Evolutionary conservation across 805 yeast species (phyloP), one percentile per base, ranked within the genome.

Genomic region (Yarrowia osloensis): DNA sequence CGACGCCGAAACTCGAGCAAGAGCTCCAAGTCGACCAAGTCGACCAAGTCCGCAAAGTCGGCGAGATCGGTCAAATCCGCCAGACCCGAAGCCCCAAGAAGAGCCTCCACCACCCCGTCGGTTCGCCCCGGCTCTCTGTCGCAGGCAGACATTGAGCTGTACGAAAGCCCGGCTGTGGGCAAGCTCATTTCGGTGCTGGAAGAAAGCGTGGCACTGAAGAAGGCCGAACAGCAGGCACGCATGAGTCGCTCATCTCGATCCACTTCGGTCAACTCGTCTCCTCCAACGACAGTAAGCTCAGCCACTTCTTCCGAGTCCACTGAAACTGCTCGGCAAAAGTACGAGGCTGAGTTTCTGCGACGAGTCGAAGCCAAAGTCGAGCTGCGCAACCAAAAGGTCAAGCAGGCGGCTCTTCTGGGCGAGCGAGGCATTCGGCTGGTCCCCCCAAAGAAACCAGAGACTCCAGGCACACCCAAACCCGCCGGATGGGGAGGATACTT

Each of bases 331-430:
- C n/a, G 40, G 3, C 28, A 3, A n/a, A 37, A 24, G 44, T 54
- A 54, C 61, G 61, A 54, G 22, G 44, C 61, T 4, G 61, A 54
- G 44, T 54, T 54, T 24, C 31, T 54, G 9, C 2, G 61, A 35
- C 29, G 44, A 11, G 61, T 54, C 5, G 15, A 35, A 7, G 29
- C 35, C n/a, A 39, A 40, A 31, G 63, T 57, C 9, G 28, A 13
- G 22, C 26, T 40, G 4, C 63, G 47, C 13, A 57, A 57, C 63
- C 63, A 57, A n/a, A 57, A 57, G 37, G 49, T 57, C 28, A 57
- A 57, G n/a, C 63, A 57, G 26, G 63, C 63, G 0, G 63, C 63
- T 26, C 37, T 39, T 3, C 49, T 57, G 3, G 49, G 49, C 6
- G 63, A 39, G 21, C 11, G 28, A 12, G 63, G 63, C n/a, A 57